Percentiles rank a stretch among this genome's conserved stretches.
Evolutionary conservation across 169 alveolate species (phyloP).

Genomic region (Perkinsus olseni): DNA sequence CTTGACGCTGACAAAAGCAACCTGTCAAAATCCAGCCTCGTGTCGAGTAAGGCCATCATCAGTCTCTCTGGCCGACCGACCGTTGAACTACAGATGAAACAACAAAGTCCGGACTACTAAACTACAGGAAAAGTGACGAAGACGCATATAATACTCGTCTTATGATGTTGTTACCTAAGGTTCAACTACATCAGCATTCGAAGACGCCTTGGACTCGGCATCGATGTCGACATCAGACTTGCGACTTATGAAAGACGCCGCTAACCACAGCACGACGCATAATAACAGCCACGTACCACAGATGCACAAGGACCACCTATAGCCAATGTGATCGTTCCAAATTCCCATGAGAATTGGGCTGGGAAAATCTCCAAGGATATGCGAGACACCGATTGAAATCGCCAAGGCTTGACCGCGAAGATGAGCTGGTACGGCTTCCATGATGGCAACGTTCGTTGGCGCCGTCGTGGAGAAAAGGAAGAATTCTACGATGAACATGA

Average conservation of each 20-base stretch:
- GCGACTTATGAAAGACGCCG: background rate
- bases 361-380: constrained; percentile 28
- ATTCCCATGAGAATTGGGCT: constrained; percentile 19
- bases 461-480: constrained; percentile 2
- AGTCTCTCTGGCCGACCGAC: no score
- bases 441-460: constrained; percentile 13
- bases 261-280: background rate
- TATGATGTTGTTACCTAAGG: no score
- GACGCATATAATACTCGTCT: no score
- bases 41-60: no score
- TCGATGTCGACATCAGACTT: background rate
- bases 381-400: constrained; percentile 11
- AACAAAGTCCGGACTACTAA: no score
- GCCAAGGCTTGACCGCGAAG: constrained; percentile 26
- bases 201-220: no score
- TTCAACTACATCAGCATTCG: no score
- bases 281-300: background rate
- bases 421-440: constrained; percentile 12
- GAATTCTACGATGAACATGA: background rate
- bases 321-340: background rate
- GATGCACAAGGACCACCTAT: background rate
- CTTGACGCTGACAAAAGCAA: background rate
- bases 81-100: no score
- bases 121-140: no score
- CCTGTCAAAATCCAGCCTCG: background rate